A percentile compares a stretch with the other conserved stretches of the same genome.
Evolutionary conservation across 495 filamentous ascomycete species (phyloP).

Genomic region (Clohesyomyces aquaticus): DNA sequence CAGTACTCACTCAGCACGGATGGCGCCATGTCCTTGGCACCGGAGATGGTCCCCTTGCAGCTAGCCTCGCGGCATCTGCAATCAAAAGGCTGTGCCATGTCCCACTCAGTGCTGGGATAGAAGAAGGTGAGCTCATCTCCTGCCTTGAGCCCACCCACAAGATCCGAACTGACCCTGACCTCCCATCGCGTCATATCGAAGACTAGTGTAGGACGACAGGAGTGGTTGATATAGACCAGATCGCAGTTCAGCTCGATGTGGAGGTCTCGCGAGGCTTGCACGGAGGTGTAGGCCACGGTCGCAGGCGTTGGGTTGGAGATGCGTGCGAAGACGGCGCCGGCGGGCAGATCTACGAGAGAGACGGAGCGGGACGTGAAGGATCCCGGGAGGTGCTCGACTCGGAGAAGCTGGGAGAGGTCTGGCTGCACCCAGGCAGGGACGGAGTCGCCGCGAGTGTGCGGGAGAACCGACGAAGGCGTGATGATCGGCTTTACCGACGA

Average conservation of each 20-base stretch:
- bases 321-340: slow-evolving; percentile 64
- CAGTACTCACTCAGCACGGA: slow-evolving; percentile 54
- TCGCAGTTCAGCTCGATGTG: slow-evolving; percentile 78
- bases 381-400: slow-evolving; percentile 46
- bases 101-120: slow-evolving; percentile 77
- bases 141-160: slow-evolving; percentile 47
- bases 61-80: slow-evolving; percentile 60
- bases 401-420: slow-evolving; percentile 56
- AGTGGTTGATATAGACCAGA: slow-evolving; percentile 76
- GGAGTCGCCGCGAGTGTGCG: neutral
- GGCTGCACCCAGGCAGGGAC: slow-evolving; percentile 44
- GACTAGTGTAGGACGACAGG: slow-evolving; percentile 68
- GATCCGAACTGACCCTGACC: slow-evolving; percentile 55
- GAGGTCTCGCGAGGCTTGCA: slow-evolving; percentile 63
- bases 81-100: slow-evolving; percentile 73
- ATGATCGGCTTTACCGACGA: slow-evolving; percentile 27
- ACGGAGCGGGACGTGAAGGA: slow-evolving; percentile 65
- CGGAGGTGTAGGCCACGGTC: slow-evolving; percentile 64
- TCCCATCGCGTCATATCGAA: slow-evolving; percentile 70
- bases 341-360: slow-evolving; percentile 63
- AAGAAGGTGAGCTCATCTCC: slow-evolving; percentile 77
- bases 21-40: slow-evolving; percentile 58
- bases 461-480: slow-evolving; percentile 20
- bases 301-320: slow-evolving; percentile 55
- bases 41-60: slow-evolving; percentile 58